phyloP scores from a whole-genome alignment of 1,284 basidiomycete genomes.

The Cryptococcus sp. region DNA sequence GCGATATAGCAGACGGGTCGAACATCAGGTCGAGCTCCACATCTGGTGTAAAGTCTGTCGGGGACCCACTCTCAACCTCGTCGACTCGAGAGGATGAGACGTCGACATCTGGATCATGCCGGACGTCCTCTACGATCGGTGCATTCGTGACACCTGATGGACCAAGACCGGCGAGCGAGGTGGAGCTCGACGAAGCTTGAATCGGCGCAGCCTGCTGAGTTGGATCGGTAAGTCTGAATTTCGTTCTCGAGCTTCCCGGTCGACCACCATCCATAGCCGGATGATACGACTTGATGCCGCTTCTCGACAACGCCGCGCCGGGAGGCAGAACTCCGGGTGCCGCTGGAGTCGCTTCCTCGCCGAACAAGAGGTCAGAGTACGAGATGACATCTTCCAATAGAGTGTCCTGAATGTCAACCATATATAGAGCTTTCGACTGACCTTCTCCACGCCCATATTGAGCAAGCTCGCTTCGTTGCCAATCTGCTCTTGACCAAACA shows the following conservation, averaged over 20 bases:
- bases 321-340: slow-evolving; percentile 25
- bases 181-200: background rate
- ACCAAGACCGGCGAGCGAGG: background rate
- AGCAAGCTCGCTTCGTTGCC: slow-evolving; percentile 68
- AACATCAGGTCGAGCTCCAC: slow-evolving; percentile 69
- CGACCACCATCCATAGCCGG: slow-evolving; percentile 20
- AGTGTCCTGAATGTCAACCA: slow-evolving; percentile 57
- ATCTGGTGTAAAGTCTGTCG: too few relatives aligned
- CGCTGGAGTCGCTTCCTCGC: slow-evolving; percentile 25
- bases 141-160: too few relatives aligned
- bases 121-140: too few relatives aligned
- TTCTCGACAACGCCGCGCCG: slow-evolving; percentile 24
- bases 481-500: slow-evolving; percentile 84
- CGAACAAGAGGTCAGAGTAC: slow-evolving; percentile 51
- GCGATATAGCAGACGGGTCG: slow-evolving; percentile 57
- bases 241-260: slow-evolving; percentile 30
- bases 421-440: slow-evolving; percentile 32
- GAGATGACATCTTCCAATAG: slow-evolving; percentile 81
- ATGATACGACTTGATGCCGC: slow-evolving; percentile 11
- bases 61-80: slow-evolving; percentile 39
- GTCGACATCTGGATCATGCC: too few relatives aligned
- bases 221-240: slow-evolving; percentile 9
- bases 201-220: background rate
- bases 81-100: too few relatives aligned
- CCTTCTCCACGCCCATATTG: slow-evolving; percentile 66